Base-by-base conservation (phyloP, 2,329 filamentous ascomycete genomes). In the Aspergillus terreus region DNA sequence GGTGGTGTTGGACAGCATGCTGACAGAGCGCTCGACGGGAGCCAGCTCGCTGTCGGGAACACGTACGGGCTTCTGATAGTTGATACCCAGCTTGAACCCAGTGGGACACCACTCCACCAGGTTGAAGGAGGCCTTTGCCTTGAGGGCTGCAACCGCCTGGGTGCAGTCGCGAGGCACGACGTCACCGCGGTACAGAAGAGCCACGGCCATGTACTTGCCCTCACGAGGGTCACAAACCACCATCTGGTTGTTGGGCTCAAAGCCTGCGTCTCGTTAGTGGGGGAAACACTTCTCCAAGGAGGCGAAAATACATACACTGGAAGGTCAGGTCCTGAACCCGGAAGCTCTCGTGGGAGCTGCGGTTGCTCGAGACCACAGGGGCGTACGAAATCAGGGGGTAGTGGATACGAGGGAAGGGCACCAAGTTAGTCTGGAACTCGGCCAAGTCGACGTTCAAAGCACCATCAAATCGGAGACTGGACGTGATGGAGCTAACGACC, bases 291-390 rank as follows among this genome's bases (percentile, higher is more conserved):
- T 6, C 12, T 38, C 15, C 14, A 38, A 38, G 7, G 35, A 17
- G 3, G 12, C 10, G n/a, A 15, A 1, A 33, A 17, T 14, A 64
- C 66, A 21, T 74, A 83, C 82, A 84, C 67, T 85, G 82, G 64
- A 83, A 79, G 57, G 83, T 86, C 59, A 86, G 72, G 57, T 94
- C 90, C 56, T 84, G 81, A 50, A 91, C 86, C 79, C 90, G 90
- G 83, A 92, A 92, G 78, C 87, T 90, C 78, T 94, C 89, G 68
- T 94, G 89, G 44, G 85, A 82, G 72, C 87, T 90, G 82, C 88
- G 89, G 77, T 82, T 79, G 53, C 84, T 83, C 27, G 79, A 82
- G 53, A 85, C 77, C 49, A 86, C 82, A 2, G 83, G 83, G 1
- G 83, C 82, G 61, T 85, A 86, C 60, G 78, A 81, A 70, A 86